Evolutionary conservation across 352 stramenopile genomes (phyloP).

Genomic region (Pythium chondricola): DNA sequence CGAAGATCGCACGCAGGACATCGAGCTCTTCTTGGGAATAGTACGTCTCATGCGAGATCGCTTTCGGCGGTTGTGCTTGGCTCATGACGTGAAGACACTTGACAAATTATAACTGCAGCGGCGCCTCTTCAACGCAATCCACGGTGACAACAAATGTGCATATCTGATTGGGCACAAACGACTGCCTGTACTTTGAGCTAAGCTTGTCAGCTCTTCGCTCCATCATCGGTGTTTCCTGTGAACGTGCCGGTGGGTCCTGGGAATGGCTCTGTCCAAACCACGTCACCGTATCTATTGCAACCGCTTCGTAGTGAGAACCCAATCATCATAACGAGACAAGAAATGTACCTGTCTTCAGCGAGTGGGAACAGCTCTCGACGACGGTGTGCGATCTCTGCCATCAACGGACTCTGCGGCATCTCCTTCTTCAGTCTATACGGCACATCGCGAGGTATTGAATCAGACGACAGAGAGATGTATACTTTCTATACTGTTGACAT

Average conservation of each 20-base stretch:
- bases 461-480: too few species aligned
- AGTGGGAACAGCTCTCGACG: slow-evolving; percentile 10
- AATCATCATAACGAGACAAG: neutral
- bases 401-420: slow-evolving; percentile 9
- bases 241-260: neutral
- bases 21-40: slow-evolving; percentile 57
- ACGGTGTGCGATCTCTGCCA: slow-evolving; percentile 9
- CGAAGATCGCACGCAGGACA: slow-evolving; percentile 59
- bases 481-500: too few species aligned
- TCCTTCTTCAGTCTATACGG: slow-evolving; percentile 7
- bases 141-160: too few species aligned
- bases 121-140: too few species aligned
- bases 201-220: too few species aligned
- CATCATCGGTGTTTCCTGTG: too few species aligned
- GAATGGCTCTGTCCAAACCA: slow-evolving; percentile 12
- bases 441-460: too few species aligned
- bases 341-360: slow-evolving; percentile 5
- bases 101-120: too few species aligned
- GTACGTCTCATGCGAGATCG: slow-evolving; percentile 46
- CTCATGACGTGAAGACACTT: neutral
- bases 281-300: slow-evolving; percentile 9
- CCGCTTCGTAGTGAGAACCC: too few species aligned
- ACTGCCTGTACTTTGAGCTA: too few species aligned
- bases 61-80: slow-evolving; percentile 5
- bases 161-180: too few species aligned